A percentile compares a stretch with the other conserved stretches of the same genome.
Conservation (phyloP, 2,329 filamentous ascomycete species). For the Xylaria digitata region DNA sequence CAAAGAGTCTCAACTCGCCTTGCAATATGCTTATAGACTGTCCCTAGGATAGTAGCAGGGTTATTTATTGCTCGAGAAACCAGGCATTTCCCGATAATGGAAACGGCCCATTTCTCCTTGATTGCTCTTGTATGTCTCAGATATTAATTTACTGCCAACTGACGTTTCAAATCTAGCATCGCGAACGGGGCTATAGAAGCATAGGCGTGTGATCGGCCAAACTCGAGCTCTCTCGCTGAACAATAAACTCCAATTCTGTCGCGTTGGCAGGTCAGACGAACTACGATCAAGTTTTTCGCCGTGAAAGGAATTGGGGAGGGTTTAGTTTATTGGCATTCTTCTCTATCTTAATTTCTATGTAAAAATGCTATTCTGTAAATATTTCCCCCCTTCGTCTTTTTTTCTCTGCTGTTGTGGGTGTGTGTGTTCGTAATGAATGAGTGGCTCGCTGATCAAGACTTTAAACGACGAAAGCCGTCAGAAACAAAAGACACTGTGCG, state of each 20-base stretch:
- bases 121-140: too few relatives aligned
- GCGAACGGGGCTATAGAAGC: too few relatives aligned
- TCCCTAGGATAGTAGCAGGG: background rate
- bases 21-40: background rate
- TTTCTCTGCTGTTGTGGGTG: background rate
- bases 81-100: too few relatives aligned
- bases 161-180: too few relatives aligned
- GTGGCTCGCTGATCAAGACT: background rate
- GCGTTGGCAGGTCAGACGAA: background rate
- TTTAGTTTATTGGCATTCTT: background rate
- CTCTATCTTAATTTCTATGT: background rate
- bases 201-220: background rate
- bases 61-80: background rate
- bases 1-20: background rate
- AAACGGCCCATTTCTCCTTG: too few relatives aligned
- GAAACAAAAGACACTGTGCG: too few relatives aligned
- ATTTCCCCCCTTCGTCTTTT: background rate
- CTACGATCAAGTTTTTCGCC: background rate
- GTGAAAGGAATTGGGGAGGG: too few relatives aligned
- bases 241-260: background rate
- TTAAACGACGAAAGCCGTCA: too few relatives aligned
- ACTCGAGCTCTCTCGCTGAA: background rate
- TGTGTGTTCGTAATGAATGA: background rate
- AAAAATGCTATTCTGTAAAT: too few relatives aligned
- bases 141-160: too few relatives aligned